A percentile compares a stretch with the other conserved stretches of the same genome.
phyloP scores from a whole-genome alignment of 1,284 basidiomycete genomes.

The Apiotrichum montevideense region DNA sequence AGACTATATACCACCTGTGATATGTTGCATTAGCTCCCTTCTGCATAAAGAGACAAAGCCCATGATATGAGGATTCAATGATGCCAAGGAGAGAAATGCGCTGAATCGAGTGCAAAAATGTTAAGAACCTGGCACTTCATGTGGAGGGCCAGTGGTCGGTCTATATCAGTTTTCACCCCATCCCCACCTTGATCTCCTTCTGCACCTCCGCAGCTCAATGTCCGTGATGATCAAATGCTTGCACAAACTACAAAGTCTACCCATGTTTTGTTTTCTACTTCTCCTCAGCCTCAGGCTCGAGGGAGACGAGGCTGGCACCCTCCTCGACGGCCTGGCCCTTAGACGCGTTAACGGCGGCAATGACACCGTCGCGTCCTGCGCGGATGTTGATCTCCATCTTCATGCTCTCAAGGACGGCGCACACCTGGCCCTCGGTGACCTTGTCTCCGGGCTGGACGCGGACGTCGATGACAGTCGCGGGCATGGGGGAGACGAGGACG shows the following conservation, averaged over 20 bases:
- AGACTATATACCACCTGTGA: background rate
- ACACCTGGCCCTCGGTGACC: constrained; percentile 71
- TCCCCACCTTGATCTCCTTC: too few species aligned
- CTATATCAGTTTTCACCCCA: too few species aligned
- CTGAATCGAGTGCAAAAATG: too few species aligned
- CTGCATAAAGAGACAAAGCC: constrained; percentile 1
- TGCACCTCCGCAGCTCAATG: too few species aligned
- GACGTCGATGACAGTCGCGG: constrained; percentile 79
- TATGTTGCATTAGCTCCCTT: constrained; percentile 6
- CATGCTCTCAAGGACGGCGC: constrained; percentile 88
- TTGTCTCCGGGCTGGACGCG: constrained; percentile 65
- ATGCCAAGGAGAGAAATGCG: background rate
- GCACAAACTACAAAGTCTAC: background rate
- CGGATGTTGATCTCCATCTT: constrained; percentile 88
- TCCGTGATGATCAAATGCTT: background rate
- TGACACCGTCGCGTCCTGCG: constrained; percentile 60
- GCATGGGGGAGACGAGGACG: constrained; percentile 63
- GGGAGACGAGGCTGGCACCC: constrained; percentile 65
- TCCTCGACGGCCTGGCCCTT: constrained; percentile 86
- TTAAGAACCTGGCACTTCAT: too few species aligned
- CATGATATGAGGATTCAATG: constrained; percentile 1
- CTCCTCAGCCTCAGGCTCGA: constrained; percentile 18
- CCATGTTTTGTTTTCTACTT: background rate
- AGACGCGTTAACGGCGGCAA: constrained; percentile 64
- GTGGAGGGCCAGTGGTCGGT: too few species aligned